Percentiles rank a stretch among this genome's conserved stretches.
These are phyloP conservation scores for Alternaria sp. DNA, from an alignment of 2,329 filamentous ascomycete species.

Conservation along the genomic window DNA sequence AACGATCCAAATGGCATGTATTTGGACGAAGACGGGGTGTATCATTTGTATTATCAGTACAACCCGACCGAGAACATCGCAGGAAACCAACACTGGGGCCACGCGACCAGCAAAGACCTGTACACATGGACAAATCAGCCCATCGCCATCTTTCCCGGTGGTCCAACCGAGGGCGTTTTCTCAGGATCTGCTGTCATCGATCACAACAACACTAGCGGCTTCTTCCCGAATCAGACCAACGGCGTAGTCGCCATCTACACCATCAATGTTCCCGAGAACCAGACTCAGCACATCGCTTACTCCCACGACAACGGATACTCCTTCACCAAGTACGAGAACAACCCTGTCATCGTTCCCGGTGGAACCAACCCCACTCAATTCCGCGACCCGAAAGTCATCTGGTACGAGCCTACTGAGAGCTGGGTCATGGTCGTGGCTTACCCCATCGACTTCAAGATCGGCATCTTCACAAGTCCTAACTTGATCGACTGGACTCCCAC, in stretches of 20 bases:
- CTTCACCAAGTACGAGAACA: constrained; percentile 65
- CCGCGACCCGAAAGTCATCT: constrained; percentile 70
- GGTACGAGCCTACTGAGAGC: constrained; percentile 54
- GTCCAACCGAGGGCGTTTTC: constrained; percentile 61
- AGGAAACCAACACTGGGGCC: constrained; percentile 71
- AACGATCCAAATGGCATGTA: constrained; percentile 73
- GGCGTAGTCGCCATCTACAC: constrained; percentile 69
- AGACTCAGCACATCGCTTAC: constrained; percentile 68
- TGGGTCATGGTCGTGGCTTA: constrained; percentile 68
- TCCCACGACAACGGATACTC: constrained; percentile 67
- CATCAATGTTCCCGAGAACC: constrained; percentile 50
- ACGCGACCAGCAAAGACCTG: constrained; percentile 67
- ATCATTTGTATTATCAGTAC: constrained; percentile 72
- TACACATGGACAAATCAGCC: constrained; percentile 71
- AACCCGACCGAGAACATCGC: constrained; percentile 58
- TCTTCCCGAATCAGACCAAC: constrained; percentile 66
- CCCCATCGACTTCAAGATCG: constrained; percentile 62
- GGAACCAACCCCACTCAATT: constrained; percentile 62
- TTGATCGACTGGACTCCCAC: constrained; percentile 64
- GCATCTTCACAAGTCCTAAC: constrained; percentile 67
- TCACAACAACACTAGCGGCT: constrained; percentile 68
- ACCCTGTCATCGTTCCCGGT: constrained; percentile 63
- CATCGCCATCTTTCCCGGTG: constrained; percentile 65
- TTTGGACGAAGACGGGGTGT: constrained; percentile 62
- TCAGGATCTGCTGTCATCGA: constrained; percentile 66